Evolutionary conservation across 148 eudicot species (phyloP), one percentile per base, ranked within the genome.

Genomic region (Linanthus parryae): DNA sequence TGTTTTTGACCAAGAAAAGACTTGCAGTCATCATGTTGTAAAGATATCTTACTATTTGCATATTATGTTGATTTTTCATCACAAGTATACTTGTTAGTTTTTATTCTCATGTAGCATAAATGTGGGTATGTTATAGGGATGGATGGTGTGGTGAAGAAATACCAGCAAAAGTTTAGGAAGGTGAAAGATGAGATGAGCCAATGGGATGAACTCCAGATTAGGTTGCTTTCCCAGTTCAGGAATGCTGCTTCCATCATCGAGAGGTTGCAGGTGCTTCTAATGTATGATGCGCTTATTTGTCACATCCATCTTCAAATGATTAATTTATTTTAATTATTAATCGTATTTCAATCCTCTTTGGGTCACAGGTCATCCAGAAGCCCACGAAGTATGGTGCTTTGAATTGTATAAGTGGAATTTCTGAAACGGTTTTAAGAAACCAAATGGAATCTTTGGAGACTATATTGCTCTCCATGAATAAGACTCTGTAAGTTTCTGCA

Each of bases 361-460:
- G 17, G 6, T 48, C 44, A 23, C 19, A 86, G 95, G 57, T 79
- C 44, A 66, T 86, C 57, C 82, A 63, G 42, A 64, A 91, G 62
- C 61, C 62, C 14, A 74, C 55, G 48, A 63, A 86, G 27, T 91
- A 81, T 74, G 89, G 95, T 65, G 23, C 62, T 26, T 71, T 91
- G 79, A 81, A 54, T 61, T 69, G 67, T 57, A 54, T 91, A 61
- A 78, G 64, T 36, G 82, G 84, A 43, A 64, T 91, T 28, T 65
- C 77, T 54, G 71, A 61, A 37, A 70, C 72, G 6, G 75, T 86
- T 22, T 62, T 73, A 59, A 57, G 44, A 20, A 91, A 83, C 62
- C 97, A 91, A 68, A 56, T 86, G 86, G 81, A 83, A 31, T 76
- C 95, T 12, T 54, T 91, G 56, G 80, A 74, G 41, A 66, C 23